Evolutionary conservation across 2,329 filamentous ascomycete species (phyloP).

Genomic region (Diaporthe vaccinii): DNA sequence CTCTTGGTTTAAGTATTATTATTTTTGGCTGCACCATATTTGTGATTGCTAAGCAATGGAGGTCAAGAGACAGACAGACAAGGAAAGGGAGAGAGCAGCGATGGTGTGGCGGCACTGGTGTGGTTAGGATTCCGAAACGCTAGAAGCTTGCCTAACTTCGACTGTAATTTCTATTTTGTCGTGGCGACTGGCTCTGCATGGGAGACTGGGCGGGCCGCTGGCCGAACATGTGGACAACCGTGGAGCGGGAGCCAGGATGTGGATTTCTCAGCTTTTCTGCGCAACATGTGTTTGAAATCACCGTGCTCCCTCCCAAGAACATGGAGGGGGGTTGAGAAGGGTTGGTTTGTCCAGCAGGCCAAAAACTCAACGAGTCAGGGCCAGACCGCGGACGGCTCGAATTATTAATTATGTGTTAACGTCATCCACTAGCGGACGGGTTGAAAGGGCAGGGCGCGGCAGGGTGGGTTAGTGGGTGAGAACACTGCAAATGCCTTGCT

Average conservation of each 20-base stretch:
- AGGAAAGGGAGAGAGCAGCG: neutral
- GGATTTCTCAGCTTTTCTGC: constrained; percentile 16
- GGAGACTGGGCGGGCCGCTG: neutral
- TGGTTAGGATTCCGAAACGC: constrained; percentile 10
- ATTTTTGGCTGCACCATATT: neutral
- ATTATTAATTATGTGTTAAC: constrained; percentile 5
- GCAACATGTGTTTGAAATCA: constrained; percentile 18
- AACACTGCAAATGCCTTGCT: neutral
- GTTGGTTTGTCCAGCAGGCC: neutral
- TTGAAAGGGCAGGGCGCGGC: neutral
- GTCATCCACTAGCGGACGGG: neutral
- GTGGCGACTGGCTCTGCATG: neutral
- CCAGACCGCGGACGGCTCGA: neutral
- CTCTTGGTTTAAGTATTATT: neutral
- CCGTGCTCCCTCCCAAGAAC: neutral
- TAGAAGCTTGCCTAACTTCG: neutral
- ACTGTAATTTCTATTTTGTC: neutral
- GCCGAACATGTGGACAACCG: neutral
- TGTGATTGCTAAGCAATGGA: constrained; percentile 21
- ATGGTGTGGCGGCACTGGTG: neutral
- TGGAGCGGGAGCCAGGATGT: neutral
- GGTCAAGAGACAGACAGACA: neutral
- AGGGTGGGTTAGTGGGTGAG: neutral
- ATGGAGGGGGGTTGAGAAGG: neutral
- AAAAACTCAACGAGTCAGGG: constrained; percentile 4